Conservation (phyloP, 352 stramenopile genomes). For the Phytophthora pini region DNA sequence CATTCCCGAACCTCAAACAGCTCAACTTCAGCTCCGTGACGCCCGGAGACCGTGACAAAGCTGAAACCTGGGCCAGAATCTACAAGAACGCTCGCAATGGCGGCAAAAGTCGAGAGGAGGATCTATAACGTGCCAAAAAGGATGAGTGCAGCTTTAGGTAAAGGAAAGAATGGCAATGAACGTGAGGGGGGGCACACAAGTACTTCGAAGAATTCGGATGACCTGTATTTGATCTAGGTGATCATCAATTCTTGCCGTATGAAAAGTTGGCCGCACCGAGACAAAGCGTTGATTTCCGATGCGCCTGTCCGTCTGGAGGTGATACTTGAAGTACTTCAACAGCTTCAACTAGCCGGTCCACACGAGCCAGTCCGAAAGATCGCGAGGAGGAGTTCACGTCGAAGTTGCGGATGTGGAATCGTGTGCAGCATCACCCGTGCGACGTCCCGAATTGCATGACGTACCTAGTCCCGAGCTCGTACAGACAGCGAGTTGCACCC, state of each 20-base stretch:
- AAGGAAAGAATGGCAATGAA: no score
- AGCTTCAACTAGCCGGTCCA: slow-evolving; percentile 2
- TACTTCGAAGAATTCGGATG: no score
- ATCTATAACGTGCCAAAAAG: slow-evolving; percentile 10
- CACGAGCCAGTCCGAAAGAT: neutral
- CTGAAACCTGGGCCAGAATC: slow-evolving; percentile 73
- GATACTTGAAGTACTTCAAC: slow-evolving; percentile 22
- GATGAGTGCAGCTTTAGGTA: neutral
- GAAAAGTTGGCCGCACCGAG: no score
- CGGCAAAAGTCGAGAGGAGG: slow-evolving; percentile 15
- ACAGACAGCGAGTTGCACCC: slow-evolving; percentile 9
- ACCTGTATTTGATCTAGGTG: no score
- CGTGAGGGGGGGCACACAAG: no score
- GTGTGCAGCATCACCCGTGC: slow-evolving; percentile 8
- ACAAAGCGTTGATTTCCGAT: no score
- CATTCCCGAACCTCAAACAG: slow-evolving; percentile 69
- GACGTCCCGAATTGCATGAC: slow-evolving; percentile 30
- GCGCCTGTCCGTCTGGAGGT: slow-evolving; percentile 5
- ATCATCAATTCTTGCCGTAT: no score
- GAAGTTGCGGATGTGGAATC: slow-evolving; percentile 7
- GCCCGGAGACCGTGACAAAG: slow-evolving; percentile 64
- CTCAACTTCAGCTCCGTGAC: slow-evolving; percentile 84
- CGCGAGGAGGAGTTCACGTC: slow-evolving; percentile 13
- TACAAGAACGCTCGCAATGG: slow-evolving; percentile 54
- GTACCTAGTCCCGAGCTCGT: neutral